Base-by-base conservation (phyloP, 768 basidiomycete genomes). In the Suillus sp. region DNA sequence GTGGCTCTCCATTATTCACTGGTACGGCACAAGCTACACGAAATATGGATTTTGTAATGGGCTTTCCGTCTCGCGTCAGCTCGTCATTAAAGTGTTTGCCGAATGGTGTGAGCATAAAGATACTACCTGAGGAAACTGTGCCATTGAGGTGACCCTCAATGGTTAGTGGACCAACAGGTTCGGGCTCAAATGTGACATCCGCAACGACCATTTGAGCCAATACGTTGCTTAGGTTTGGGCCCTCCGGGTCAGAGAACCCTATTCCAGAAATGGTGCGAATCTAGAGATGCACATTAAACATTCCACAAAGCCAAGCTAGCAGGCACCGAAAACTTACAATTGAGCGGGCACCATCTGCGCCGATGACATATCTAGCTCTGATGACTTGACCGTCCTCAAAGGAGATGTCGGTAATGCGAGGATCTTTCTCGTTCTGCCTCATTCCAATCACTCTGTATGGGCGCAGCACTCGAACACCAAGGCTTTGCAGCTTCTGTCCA, bases 311-410 rank as follows among this genome's bases (percentile, higher is more conserved):
- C 11, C 56, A 51, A 45, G 9, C 30, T 14, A 32, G 54, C 7
- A 5, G 9, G 45, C 18, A 27, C 60, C 11, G 10, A 67, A 10
- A 22, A 22, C 77, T 55, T 65, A 84, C 84, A 34, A 67, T 65
- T 0, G 84, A 86, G 61, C 70, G 76, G 2, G 81, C 71, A 2
- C 84, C 84, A 66, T 86, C 84, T 5, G 84, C 83, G 27, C 81
- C 84, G 42, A 85, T 68, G 5, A 85, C 78, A 67, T 82, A 84
- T 38, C 75, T 77, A 14, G 84, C 70, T 4, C 69, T 76, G 43
- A 85, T 75, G 18, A 74, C 67, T 37, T 75, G 75, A 2, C 84
- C 83, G 50, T 78, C 76, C 22, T 84, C 81, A 66, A 86, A 84
- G 0, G 70, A 67, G 16, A 82, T 81, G 13, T 81, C 75, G 11